Base-by-base conservation (phyloP, 2,329 filamentous ascomycete species). In the Didymella glomerata region DNA sequence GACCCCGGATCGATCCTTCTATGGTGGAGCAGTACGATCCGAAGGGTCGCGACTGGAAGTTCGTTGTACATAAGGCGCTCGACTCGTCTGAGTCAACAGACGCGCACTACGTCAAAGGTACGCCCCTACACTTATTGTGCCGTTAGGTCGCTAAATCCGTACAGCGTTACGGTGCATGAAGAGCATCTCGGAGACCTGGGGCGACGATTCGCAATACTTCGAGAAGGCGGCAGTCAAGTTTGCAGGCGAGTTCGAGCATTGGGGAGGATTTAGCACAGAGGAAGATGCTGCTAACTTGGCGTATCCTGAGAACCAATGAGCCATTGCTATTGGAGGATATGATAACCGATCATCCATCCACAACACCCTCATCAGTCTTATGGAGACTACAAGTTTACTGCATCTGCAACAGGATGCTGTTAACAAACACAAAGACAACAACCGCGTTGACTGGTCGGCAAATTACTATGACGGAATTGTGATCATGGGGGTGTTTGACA, bases 81-180 rank as follows among this genome's bases (percentile, higher is more conserved):
- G 86, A 85, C 52, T 89, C 89, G 10, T 76, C 84, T 50, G 87
- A 88, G 78, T 82, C 86, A 10, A 86, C 84, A 1, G 92, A 98
- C 78, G 85, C 91, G 18, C 91, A 96, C 77, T 97, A 88, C 72
- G 88, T 98, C 30, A 96, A 97, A 80, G 87, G 90, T 88, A 78
- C 40, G 61, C 46, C 36, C 36, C 36, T 40, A 34, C 7, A 11
- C 27, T 22, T 14, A 38, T 14, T 34, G 22, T 36, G 32, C 27
- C 4, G 34, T 47, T 20, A 47, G 38, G 46, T 30, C 20, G 32
- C 52, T 60, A 24, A 60, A 16, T 25, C 47, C 24, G 51, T 22
- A 49, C 49, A 88, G 90, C 85, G 16, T 80, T 93, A 51, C 85
- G 92, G 42, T 87, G 91, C 2, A 89, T 94, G 81, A 88, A 83